These are phyloP conservation scores for Ciborinia camelliae DNA, from an alignment of 2,329 filamentous ascomycete genomes.

Conservation along the genomic window DNA sequence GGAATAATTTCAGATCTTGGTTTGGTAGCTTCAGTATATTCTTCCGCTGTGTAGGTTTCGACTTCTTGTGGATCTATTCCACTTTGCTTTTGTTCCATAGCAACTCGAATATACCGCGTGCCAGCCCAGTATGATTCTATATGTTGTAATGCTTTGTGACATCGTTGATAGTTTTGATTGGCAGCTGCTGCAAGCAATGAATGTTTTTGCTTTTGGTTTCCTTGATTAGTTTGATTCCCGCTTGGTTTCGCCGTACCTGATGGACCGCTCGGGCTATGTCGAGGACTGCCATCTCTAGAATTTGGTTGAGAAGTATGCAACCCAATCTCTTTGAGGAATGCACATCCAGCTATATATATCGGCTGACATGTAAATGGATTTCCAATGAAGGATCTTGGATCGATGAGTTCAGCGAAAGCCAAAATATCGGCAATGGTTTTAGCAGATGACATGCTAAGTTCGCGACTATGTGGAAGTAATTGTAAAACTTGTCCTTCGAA, in stretches of 20 bases:
- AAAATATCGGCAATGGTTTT: conserved; percentile 90
- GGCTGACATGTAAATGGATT: conserved; percentile 89
- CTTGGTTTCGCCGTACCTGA: conserved; percentile 20
- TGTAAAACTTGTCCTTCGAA: conserved; percentile 69
- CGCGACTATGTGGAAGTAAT: conserved; percentile 74
- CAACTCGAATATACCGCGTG: conserved; percentile 80
- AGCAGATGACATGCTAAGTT: conserved; percentile 54
- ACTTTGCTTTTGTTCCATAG: conserved; percentile 82
- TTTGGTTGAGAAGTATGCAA: conserved; percentile 63
- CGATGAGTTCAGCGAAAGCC: conserved; percentile 79
- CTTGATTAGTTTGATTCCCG: conserved; percentile 31
- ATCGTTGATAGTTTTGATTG: conserved; percentile 82
- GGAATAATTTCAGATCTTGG: conserved; percentile 45
- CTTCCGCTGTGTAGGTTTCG: conserved; percentile 64
- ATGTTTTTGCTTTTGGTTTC: conserved; percentile 52
- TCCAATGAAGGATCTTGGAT: conserved; percentile 79
- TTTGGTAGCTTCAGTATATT: conserved; percentile 67
- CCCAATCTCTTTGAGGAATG: conserved; percentile 79
- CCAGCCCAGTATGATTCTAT: conserved; percentile 85
- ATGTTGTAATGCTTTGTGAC: conserved; percentile 77
- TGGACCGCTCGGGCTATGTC: conserved; percentile 17
- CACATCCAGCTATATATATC: conserved; percentile 87
- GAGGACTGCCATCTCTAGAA: conserved; percentile 50
- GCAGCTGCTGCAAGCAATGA: conserved; percentile 75
- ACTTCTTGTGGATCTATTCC: conserved; percentile 64